Evolutionary conservation across 2,329 filamentous ascomycete genomes (phyloP).

Genomic region (Sphaerulina musiva): DNA sequence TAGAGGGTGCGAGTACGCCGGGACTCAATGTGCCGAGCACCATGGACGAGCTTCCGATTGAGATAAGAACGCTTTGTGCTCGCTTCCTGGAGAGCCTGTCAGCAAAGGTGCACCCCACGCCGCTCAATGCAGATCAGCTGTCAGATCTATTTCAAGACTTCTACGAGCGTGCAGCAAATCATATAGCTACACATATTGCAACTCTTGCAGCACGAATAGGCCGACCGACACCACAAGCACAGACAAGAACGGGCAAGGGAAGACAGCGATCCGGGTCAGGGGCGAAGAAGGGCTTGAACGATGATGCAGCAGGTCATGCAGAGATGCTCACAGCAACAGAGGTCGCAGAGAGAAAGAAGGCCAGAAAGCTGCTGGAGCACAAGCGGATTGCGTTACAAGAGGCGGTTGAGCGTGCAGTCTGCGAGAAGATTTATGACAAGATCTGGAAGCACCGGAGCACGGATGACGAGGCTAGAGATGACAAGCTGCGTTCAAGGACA

Average conservation of each 20-base stretch:
- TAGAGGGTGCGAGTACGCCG: slow-evolving; percentile 23
- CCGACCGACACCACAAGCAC: slow-evolving; percentile 56
- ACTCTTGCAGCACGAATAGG: slow-evolving; percentile 68
- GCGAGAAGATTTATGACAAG: slow-evolving; percentile 57
- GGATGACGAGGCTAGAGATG: slow-evolving; percentile 89
- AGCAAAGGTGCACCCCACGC: slow-evolving; percentile 77
- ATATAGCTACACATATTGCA: slow-evolving; percentile 81
- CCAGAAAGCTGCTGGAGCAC: slow-evolving; percentile 68
- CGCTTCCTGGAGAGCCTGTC: slow-evolving; percentile 87
- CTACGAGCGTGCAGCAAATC: slow-evolving; percentile 70
- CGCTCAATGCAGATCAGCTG: slow-evolving; percentile 74
- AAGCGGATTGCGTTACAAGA: slow-evolving; percentile 78
- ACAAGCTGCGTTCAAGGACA: slow-evolving; percentile 88
- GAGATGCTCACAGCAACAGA: slow-evolving; percentile 86
- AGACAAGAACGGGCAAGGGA: slow-evolving; percentile 52
- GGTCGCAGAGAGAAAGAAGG: slow-evolving; percentile 70
- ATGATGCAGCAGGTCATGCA: slow-evolving; percentile 34
- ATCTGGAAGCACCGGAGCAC: slow-evolving; percentile 89
- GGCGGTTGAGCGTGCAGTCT: slow-evolving; percentile 69
- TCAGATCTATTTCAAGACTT: slow-evolving; percentile 92
- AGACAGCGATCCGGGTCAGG: slow-evolving; percentile 39
- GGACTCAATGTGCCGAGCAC: slow-evolving; percentile 51
- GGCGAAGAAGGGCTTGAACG: slow-evolving; percentile 31
- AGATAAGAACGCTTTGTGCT: slow-evolving; percentile 83
- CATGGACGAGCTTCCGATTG: slow-evolving; percentile 86